Percentiles rank a stretch among this genome's conserved stretches.
Evolutionary conservation across 116 monocot genomes (phyloP).

Genomic region (Dioscorea cayenensis): DNA sequence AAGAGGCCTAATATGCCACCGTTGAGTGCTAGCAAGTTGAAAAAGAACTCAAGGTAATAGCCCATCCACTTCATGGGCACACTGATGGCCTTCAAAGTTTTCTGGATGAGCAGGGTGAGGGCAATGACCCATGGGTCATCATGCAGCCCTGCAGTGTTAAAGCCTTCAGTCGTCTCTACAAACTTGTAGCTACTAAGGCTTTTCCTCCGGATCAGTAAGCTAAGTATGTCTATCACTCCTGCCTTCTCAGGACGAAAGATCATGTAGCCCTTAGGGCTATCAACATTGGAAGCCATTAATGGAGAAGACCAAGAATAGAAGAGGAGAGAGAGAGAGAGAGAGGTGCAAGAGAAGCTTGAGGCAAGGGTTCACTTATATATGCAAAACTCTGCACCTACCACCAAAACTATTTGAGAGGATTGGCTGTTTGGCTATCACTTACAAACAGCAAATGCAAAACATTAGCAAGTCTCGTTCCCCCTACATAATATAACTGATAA

Average conservation of each 20-base stretch:
- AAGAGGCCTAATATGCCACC: constrained; percentile 7
- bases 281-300: background rate
- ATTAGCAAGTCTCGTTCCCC: no score
- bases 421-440: no score
- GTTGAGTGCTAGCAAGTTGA: constrained; percentile 14
- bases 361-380: background rate
- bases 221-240: constrained; percentile 1
- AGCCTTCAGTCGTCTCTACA: constrained; percentile 5
- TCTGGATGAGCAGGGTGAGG: constrained; percentile 1
- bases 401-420: no score
- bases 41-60: background rate
- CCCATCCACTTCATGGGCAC: constrained; percentile 8
- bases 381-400: background rate
- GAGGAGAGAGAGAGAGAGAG: background rate
- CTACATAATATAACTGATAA: no score
- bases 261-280: constrained; percentile 1
- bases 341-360: background rate
- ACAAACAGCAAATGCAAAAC: no score
- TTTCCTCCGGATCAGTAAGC: background rate
- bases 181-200: background rate
- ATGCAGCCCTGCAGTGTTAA: background rate
- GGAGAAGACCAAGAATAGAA: background rate
- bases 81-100: background rate
- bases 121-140: background rate
- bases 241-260: constrained; percentile 4